phyloP scores from a whole-genome alignment of 208 protist species.

The Wallacemonas sp. region DNA sequence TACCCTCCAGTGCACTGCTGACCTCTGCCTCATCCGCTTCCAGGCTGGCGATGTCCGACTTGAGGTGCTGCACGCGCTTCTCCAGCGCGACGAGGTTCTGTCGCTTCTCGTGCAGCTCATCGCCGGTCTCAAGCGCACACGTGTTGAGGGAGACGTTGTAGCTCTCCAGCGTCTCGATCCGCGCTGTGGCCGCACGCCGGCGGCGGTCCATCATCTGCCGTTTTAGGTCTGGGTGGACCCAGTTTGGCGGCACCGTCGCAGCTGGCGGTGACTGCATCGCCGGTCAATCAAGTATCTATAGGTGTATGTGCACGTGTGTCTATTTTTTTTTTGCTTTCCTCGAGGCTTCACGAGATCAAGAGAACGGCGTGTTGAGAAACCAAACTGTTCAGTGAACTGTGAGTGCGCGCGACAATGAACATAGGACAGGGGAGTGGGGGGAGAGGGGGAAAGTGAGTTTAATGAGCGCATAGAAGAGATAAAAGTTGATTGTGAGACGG shows the following conservation, averaged over 20 bases:
- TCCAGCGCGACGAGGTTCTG: conserved; percentile 13
- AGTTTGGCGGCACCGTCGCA: conserved; percentile 37
- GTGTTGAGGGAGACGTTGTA: conserved; percentile 12
- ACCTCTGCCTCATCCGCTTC: conserved; percentile 16
- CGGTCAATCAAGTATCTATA: background rate
- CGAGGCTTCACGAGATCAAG: no score
- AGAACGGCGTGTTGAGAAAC: no score
- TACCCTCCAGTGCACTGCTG: conserved; percentile 1
- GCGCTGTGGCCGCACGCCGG: background rate
- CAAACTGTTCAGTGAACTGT: no score
- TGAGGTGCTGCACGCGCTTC: conserved; percentile 19
- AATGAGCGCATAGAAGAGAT: no score
- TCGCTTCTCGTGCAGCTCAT: background rate
- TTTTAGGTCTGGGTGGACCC: conserved; percentile 73
- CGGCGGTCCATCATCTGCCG: conserved; percentile 33
- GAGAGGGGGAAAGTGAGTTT: no score
- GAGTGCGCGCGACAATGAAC: no score
- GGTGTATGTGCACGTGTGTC: conserved; percentile 6
- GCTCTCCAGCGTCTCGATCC: conserved; percentile 35
- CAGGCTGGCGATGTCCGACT: conserved; percentile 14
- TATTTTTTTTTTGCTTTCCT: no score
- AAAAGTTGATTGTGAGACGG: no score
- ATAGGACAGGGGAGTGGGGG: no score
- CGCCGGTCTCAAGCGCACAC: conserved; percentile 16
- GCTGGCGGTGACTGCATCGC: background rate